Conservation (phyloP, 257 asterid genomes). For the Solanum pennellii region DNA sequence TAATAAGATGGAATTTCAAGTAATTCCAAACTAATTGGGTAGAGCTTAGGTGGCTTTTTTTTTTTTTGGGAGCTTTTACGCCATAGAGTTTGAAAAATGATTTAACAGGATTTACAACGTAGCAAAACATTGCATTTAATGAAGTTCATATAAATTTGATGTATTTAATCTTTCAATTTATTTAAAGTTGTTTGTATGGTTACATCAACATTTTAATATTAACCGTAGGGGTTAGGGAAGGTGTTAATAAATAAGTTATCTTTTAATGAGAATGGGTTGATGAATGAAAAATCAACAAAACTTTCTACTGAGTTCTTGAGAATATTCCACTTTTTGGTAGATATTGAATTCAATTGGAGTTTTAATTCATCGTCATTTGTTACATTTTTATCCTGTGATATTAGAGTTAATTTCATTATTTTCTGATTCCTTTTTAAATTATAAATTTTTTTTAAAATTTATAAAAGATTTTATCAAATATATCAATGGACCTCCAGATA, state of each 20-base stretch:
- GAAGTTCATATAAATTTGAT: background rate
- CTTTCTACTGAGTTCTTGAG: background rate
- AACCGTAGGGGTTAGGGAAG: slow-evolving; percentile 14
- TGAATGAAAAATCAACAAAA: background rate
- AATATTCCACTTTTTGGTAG: background rate
- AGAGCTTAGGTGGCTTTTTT: slow-evolving; percentile 5
- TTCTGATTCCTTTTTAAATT: no score
- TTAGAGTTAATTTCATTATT: no score
- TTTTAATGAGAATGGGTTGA: background rate
- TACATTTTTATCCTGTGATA: background rate
- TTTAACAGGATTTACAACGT: slow-evolving; percentile 37
- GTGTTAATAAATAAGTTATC: background rate
- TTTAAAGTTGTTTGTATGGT: background rate
- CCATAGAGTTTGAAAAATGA: slow-evolving; percentile 10
- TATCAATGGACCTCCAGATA: no score
- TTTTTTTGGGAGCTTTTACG: background rate
- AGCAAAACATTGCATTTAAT: slow-evolving; percentile 3
- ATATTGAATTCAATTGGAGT: background rate
- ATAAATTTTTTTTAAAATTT: no score
- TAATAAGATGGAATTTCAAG: background rate
- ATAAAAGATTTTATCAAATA: no score
- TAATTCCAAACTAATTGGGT: slow-evolving; percentile 49
- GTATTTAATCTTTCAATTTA: background rate
- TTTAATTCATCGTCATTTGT: background rate
- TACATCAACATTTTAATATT: slow-evolving; percentile 10